Conservation (phyloP, 1,284 basidiomycete species). For the Tetrapyrgos nigripes region DNA sequence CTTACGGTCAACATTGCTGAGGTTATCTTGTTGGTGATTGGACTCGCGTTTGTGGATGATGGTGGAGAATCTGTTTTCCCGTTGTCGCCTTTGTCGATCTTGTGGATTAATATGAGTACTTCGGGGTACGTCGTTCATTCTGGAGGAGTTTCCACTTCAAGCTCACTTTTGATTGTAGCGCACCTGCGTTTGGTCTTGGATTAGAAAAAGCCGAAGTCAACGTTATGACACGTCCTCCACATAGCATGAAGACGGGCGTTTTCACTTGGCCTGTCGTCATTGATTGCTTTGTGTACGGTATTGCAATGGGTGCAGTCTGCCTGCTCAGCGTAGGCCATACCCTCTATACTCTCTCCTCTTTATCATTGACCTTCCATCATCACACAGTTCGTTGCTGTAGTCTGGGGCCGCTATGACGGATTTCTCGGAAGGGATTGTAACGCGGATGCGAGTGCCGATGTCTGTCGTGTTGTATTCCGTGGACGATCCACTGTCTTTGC, state of each 20-base stretch:
- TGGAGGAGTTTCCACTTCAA: neutral
- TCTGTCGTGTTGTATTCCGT: constrained; percentile 54
- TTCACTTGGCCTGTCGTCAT: constrained; percentile 56
- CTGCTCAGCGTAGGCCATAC: constrained; percentile 6
- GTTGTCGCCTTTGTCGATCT: constrained; percentile 67
- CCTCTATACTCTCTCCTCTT: neutral
- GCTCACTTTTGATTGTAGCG: constrained; percentile 33
- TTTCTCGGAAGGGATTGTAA: constrained; percentile 58
- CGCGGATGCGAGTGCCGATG: constrained; percentile 35
- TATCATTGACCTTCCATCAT: neutral
- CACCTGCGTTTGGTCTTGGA: constrained; percentile 65
- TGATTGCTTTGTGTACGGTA: constrained; percentile 69
- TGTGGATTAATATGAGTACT: constrained; percentile 58
- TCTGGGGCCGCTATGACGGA: constrained; percentile 57
- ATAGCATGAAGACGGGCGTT: constrained; percentile 51
- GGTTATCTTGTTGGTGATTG: constrained; percentile 65
- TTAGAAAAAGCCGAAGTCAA: constrained; percentile 62
- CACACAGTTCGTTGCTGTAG: constrained; percentile 35
- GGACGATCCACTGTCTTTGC: constrained; percentile 61
- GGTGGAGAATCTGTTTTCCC: constrained; percentile 66
- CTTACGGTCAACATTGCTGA: constrained; percentile 62
- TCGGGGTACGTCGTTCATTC: constrained; percentile 29
- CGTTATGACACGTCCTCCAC: constrained; percentile 65
- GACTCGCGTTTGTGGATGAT: constrained; percentile 71
- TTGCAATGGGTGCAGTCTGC: constrained; percentile 57